Conservation (phyloP, 2,329 filamentous ascomycete genomes). For the Fusarium oxysporum region DNA sequence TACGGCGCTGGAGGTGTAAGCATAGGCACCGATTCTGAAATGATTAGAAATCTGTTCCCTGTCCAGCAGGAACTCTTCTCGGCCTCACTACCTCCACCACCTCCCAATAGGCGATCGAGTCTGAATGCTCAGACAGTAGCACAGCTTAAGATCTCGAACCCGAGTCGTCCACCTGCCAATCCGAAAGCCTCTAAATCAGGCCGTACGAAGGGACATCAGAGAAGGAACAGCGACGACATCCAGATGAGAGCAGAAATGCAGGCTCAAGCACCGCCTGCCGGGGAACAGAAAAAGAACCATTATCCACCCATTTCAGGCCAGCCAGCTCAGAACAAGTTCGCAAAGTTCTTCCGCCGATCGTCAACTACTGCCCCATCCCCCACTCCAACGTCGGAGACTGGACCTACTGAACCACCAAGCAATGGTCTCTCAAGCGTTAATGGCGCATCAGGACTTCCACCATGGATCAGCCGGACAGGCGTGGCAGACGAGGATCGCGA, state of each 20-base stretch:
- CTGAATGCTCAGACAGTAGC: constrained; percentile 60
- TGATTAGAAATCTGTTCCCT: constrained; percentile 60
- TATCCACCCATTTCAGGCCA: constrained; percentile 65
- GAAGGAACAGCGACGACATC: constrained; percentile 49
- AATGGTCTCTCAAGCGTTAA: constrained; percentile 37
- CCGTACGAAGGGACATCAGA: constrained; percentile 32
- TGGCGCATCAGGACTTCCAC: constrained; percentile 53
- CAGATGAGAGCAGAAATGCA: constrained; percentile 44
- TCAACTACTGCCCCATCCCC: constrained; percentile 48
- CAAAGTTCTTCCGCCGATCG: constrained; percentile 64
- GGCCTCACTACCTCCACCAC: constrained; percentile 56
- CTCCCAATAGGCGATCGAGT: constrained; percentile 66
- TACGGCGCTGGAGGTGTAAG: constrained; percentile 53
- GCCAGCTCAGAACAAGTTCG: constrained; percentile 59
- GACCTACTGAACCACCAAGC: constrained; percentile 15
- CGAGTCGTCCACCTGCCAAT: constrained; percentile 34
- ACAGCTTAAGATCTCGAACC: constrained; percentile 25
- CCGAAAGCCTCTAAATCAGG: constrained; percentile 29
- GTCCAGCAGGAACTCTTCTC: constrained; percentile 55
- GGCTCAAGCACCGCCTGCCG: constrained; percentile 34
- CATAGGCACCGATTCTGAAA: constrained; percentile 51
- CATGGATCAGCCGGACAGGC: constrained; percentile 53
- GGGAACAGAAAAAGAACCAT: constrained; percentile 54
- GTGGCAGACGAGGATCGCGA: constrained; percentile 56
- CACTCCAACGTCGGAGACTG: constrained; percentile 20